Evolutionary conservation across 768 basidiomycete species (phyloP).

Genomic region (Mrakia gelida): DNA sequence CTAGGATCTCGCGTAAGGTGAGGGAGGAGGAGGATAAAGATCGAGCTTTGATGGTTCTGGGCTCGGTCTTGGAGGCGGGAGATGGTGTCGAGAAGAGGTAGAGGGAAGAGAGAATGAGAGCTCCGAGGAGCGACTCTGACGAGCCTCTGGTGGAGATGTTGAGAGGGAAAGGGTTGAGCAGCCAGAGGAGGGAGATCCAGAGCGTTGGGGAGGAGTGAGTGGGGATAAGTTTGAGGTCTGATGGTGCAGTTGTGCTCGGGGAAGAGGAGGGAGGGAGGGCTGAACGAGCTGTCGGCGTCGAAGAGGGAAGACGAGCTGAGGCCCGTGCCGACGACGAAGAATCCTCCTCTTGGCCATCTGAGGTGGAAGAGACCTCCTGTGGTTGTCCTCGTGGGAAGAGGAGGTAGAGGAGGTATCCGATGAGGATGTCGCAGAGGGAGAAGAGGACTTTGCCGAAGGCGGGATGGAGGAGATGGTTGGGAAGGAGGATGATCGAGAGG

Average conservation of each 20-base stretch:
- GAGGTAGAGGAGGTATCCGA: conserved; percentile 50
- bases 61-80: neutral
- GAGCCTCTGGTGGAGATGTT: conserved; percentile 96
- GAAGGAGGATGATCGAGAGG: conserved; percentile 72
- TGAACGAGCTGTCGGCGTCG: no score
- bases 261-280: neutral
- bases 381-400: conserved; percentile 50
- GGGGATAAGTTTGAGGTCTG: no score
- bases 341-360: neutral
- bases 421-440: conserved; percentile 72
- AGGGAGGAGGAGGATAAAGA: conserved; percentile 38
- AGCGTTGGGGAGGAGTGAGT: conserved; percentile 50
- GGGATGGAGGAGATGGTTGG: conserved; percentile 73
- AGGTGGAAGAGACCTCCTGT: neutral
- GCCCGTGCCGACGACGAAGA: neutral
- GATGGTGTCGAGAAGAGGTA: conserved; percentile 20
- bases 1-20: conserved; percentile 34
- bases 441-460: conserved; percentile 91
- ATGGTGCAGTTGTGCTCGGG: neutral
- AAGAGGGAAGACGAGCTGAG: neutral
- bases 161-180: conserved; percentile 90
- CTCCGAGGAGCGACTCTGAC: conserved; percentile 79
- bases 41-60: conserved; percentile 48
- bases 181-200: conserved; percentile 62
- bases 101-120: conserved; percentile 69